Base-by-base conservation (phyloP, 345 rosid genomes). In the Murraya paniculata region DNA sequence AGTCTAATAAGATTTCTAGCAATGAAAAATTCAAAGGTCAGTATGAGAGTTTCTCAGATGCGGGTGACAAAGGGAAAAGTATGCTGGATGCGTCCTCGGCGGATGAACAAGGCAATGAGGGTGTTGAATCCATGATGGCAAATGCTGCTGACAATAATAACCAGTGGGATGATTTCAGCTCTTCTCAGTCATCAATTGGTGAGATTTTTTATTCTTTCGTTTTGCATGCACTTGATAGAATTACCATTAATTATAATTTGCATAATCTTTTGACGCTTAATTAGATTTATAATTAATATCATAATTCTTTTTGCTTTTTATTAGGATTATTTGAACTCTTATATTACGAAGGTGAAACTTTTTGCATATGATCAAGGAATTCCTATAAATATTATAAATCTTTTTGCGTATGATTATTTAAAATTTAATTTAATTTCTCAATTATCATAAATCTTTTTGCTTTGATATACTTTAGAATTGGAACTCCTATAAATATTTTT, bases 161-260 rank as follows among this genome's bases (percentile, higher is more conserved):
- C 21, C 87, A 74, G 25, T 65, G 82, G 21, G 81, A 82, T 62
- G 86, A 85, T 36, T 41, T 78, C 25, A 76, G 77, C 82, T 85
- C 87, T 75, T 85, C 85, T 64, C 93, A 72, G 24, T 81, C 90
- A 62, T 87, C 93, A 36, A 79, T 80, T 13, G 92, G 93, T 88
- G 72, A 85, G 88, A 5, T 60, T 60, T 45, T 68, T 5, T 9
- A 5, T 57, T 22, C 11, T 11, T 21, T 66, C 55, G 11, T 48
- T 3, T 45, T 53, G 35, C 25, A 25, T 57, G 65, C 7, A 16
- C 57, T 41, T 35, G 55, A 22, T 48, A 30, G 61, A 55, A 31
- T 53, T 36, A 55, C 45, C 24, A 8, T 30, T 56, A 22, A 56
- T 33, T 45, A 45, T 45, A 45, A 11, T 41, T 41, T 41, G 45